phyloP scores from a whole-genome alignment of 1,284 basidiomycete species.

The Cutaneotrichosporon daszewskae region DNA sequence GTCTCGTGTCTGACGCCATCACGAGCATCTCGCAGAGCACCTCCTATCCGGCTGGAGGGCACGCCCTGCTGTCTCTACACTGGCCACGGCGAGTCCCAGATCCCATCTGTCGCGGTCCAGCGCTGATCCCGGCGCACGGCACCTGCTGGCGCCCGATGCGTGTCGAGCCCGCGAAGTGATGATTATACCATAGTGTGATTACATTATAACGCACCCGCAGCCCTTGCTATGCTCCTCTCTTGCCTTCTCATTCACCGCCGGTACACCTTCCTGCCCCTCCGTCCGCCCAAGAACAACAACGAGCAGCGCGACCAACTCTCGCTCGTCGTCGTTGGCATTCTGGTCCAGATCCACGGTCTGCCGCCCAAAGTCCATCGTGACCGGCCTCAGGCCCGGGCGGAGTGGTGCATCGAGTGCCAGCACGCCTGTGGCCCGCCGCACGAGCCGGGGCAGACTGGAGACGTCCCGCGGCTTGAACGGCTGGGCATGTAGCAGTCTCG shows the following conservation, averaged over 20 bases:
- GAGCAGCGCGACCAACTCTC: not conserved
- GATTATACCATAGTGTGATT: too few species aligned
- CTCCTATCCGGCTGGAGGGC: too few species aligned
- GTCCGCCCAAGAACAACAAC: not conserved
- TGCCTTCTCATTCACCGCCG: too few species aligned
- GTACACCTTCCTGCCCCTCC: constrained; percentile 11
- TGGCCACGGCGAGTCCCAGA: too few species aligned
- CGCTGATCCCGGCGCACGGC: too few species aligned
- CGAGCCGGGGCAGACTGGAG: not conserved
- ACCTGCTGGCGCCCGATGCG: too few species aligned
- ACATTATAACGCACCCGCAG: not conserved
- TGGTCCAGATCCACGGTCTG: not conserved
- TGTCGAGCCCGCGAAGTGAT: too few species aligned
- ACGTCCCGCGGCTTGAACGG: not conserved
- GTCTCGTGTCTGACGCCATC: too few species aligned
- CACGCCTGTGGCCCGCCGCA: not conserved
- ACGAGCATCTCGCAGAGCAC: too few species aligned
- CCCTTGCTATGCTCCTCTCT: not conserved
- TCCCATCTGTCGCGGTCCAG: too few species aligned
- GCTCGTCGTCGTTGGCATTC: not conserved
- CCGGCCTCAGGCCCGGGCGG: not conserved
- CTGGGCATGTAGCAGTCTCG: not conserved
- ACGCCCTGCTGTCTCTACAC: too few species aligned
- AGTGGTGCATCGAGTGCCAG: not conserved
- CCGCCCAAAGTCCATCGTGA: not conserved